Percentiles rank a stretch among this genome's conserved stretches.
phyloP scores from a whole-genome alignment of 2,329 filamentous ascomycete genomes.

The Spiromastix sp. region DNA sequence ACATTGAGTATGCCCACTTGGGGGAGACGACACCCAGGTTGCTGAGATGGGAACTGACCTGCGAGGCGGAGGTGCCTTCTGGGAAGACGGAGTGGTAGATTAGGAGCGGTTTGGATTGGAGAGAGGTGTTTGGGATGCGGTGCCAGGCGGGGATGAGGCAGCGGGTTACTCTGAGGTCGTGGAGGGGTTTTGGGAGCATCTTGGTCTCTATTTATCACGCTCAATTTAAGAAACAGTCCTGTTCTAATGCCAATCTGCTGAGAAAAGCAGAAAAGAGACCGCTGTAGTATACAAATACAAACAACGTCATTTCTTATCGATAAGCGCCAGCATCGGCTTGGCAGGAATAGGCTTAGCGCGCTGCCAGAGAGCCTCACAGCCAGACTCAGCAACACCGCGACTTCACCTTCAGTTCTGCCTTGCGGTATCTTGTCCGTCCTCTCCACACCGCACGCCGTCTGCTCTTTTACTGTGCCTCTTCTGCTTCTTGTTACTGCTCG shows the following conservation, averaged over 20 bases:
- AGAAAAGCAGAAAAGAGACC: too few relatives aligned
- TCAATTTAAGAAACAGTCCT: too few relatives aligned
- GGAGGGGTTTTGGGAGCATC: constrained; percentile 39
- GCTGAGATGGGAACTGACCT: constrained; percentile 48
- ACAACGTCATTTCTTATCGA: constrained; percentile 2
- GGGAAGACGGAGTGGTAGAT: constrained; percentile 55
- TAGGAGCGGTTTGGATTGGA: constrained; percentile 52
- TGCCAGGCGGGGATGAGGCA: constrained; percentile 49
- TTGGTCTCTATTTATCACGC: too few relatives aligned
- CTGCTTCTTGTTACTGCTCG: neutral
- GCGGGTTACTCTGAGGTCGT: constrained; percentile 45
- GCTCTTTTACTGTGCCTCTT: neutral
- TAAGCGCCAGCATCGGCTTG: neutral
- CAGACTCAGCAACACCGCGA: neutral
- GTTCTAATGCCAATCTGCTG: too few relatives aligned
- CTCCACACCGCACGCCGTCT: neutral
- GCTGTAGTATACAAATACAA: too few relatives aligned
- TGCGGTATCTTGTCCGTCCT: neutral
- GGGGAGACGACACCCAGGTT: constrained; percentile 46
- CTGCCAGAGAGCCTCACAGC: neutral
- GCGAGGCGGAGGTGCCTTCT: constrained; percentile 31
- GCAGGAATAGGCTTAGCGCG: neutral
- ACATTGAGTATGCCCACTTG: constrained; percentile 63
- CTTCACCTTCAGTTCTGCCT: neutral
- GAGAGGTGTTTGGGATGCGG: constrained; percentile 53